phyloP scores from a whole-genome alignment of 169 alveolate species.

The Cytauxzoon felis region DNA sequence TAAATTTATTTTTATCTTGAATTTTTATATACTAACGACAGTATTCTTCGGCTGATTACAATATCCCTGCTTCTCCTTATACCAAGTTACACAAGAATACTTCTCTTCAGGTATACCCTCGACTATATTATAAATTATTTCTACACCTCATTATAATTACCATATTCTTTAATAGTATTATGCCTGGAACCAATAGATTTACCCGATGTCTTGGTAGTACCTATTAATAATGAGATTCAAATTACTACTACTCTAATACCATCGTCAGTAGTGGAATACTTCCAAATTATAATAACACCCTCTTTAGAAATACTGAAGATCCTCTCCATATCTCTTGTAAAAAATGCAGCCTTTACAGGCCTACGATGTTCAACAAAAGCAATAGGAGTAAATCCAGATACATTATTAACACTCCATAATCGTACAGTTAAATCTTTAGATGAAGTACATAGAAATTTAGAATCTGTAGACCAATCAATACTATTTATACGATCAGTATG shows the following conservation, averaged over 20 bases:
- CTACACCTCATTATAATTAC: background rate
- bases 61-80: slow-evolving; percentile 64
- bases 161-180: background rate
- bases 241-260: background rate
- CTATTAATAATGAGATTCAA: background rate
- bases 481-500: slow-evolving; percentile 72
- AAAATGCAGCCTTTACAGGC: slow-evolving; percentile 76
- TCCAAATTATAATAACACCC: slow-evolving; percentile 81
- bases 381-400: slow-evolving; percentile 66
- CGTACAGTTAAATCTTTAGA: slow-evolving; percentile 81
- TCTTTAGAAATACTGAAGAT: slow-evolving; percentile 77
- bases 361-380: slow-evolving; percentile 75
- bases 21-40: slow-evolving; percentile 32
- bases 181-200: slow-evolving; percentile 40
- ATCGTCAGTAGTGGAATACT: slow-evolving; percentile 7
- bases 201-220: slow-evolving; percentile 17
- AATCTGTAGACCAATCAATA: slow-evolving; percentile 74
- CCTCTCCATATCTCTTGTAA: slow-evolving; percentile 69
- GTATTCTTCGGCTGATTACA: slow-evolving; percentile 69
- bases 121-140: background rate
- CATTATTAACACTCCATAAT: slow-evolving; percentile 72
- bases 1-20: background rate
- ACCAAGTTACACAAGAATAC: slow-evolving; percentile 45
- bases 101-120: background rate
- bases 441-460: slow-evolving; percentile 67